A percentile compares a stretch with the other conserved stretches of the same genome.
Conservation (phyloP, 306 rosid species). For the Prinsepia uniflora region DNA sequence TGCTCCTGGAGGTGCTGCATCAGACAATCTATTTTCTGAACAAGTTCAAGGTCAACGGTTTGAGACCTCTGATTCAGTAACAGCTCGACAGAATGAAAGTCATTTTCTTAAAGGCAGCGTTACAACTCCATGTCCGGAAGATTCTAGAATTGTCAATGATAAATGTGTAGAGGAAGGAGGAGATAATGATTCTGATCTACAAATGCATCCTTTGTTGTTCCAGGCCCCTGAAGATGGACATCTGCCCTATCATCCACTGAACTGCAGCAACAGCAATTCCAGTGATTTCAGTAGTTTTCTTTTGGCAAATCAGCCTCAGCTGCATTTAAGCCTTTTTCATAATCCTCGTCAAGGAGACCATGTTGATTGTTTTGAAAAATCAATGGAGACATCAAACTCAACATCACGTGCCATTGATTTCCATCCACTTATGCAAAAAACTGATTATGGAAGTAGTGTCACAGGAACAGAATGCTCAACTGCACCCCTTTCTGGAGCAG, state of each 20-base stretch:
- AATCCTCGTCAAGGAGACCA: slow-evolving; percentile 58
- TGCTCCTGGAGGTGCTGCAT: slow-evolving; percentile 41
- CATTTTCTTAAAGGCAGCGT: slow-evolving; percentile 24
- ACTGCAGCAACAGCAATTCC: slow-evolving; percentile 46
- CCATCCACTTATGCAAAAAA: slow-evolving; percentile 92
- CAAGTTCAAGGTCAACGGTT: slow-evolving; percentile 38
- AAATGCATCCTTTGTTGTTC: slow-evolving; percentile 94
- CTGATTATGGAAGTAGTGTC: slow-evolving; percentile 27
- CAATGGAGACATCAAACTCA: slow-evolving; percentile 43
- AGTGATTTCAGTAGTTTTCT: slow-evolving; percentile 57
- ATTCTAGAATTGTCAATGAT: slow-evolving; percentile 38
- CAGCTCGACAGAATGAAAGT: slow-evolving; percentile 28
- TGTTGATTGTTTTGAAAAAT: slow-evolving; percentile 37
- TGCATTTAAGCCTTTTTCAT: slow-evolving; percentile 65
- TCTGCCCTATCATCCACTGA: slow-evolving; percentile 53
- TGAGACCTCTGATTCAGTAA: slow-evolving; percentile 22
- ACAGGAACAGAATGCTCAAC: slow-evolving; percentile 18
- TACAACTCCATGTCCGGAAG: slow-evolving; percentile 33
- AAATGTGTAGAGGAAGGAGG: slow-evolving; percentile 46
- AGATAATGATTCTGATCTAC: slow-evolving; percentile 52
- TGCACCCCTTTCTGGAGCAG: slow-evolving; percentile 16
- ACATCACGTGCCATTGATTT: slow-evolving; percentile 68
- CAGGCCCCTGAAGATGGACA: slow-evolving; percentile 63
- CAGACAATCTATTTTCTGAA: slow-evolving; percentile 37
- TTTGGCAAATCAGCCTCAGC: slow-evolving; percentile 68